A percentile compares a stretch with the other conserved stretches of the same genome.
Evolutionary conservation across 2,329 filamentous ascomycete species (phyloP).

Genomic region (Trichoderma simmonsii): DNA sequence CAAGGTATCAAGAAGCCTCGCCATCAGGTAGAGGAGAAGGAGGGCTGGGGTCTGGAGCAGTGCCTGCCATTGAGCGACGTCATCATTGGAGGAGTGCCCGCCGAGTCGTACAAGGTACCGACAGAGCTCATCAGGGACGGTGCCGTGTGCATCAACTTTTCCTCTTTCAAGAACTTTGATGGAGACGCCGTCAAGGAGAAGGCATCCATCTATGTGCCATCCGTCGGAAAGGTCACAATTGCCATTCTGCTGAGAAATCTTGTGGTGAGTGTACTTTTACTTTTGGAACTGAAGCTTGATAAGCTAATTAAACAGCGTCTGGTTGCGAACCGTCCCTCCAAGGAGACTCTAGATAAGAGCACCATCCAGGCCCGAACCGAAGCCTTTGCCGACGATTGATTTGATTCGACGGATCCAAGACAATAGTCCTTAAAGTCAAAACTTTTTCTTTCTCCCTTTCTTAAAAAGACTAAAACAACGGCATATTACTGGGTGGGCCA

Average conservation of each 20-base stretch:
- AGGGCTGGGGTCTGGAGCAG: slow-evolving; percentile 74
- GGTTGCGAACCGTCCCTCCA: slow-evolving; percentile 48
- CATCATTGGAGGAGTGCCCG: slow-evolving; percentile 88
- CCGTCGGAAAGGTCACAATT: slow-evolving; percentile 97
- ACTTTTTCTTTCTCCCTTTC: neutral
- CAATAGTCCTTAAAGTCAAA: neutral
- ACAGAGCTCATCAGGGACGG: slow-evolving; percentile 80
- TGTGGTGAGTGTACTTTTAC: slow-evolving; percentile 56
- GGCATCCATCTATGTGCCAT: slow-evolving; percentile 94
- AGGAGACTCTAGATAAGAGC: slow-evolving; percentile 35
- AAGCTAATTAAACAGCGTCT: slow-evolving; percentile 42
- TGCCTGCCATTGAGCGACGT: slow-evolving; percentile 88
- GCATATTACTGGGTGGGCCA: neutral
- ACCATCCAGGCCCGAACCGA: slow-evolving; percentile 40
- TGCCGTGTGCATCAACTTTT: slow-evolving; percentile 98
- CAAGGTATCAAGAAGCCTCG: slow-evolving; percentile 79
- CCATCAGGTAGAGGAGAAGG: slow-evolving; percentile 83
- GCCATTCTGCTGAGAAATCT: slow-evolving; percentile 86
- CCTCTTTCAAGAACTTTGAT: slow-evolving; percentile 90
- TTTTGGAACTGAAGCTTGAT: neutral
- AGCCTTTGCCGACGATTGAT: slow-evolving; percentile 37
- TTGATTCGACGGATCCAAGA: neutral
- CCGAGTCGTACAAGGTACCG: slow-evolving; percentile 85
- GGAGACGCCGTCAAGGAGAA: slow-evolving; percentile 84
- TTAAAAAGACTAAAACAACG: neutral